phyloP scores from a whole-genome alignment of 495 filamentous ascomycete genomes.

The Hypoxylon fragiforme region DNA sequence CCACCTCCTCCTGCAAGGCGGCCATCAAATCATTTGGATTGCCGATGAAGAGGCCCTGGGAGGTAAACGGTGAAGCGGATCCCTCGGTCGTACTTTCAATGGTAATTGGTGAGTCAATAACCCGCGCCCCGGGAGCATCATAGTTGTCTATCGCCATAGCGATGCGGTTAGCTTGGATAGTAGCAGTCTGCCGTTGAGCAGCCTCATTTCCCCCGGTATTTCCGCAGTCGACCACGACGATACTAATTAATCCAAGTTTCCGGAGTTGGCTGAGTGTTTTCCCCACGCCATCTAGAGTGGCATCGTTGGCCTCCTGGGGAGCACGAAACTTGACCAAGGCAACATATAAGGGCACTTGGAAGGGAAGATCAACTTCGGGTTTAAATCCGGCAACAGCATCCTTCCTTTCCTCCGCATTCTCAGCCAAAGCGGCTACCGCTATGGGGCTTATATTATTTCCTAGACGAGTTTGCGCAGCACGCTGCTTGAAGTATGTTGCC shows the following conservation, averaged over 20 bases:
- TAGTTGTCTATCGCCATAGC: conserved; percentile 70
- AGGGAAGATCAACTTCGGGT: conserved; percentile 42
- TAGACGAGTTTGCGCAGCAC: conserved; percentile 36
- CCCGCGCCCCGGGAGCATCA: conserved; percentile 65
- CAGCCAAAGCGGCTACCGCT: conserved; percentile 4
- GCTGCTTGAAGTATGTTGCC: conserved; percentile 40
- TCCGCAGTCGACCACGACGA: conserved; percentile 78
- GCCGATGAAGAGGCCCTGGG: conserved; percentile 42
- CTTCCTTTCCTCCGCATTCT: conserved; percentile 15
- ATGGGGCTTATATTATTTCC: not conserved
- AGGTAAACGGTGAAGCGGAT: conserved; percentile 28
- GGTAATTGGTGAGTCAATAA: conserved; percentile 66
- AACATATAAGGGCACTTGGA: conserved; percentile 66
- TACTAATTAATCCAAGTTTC: conserved; percentile 76
- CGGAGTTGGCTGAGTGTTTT: conserved; percentile 81
- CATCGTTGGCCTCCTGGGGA: conserved; percentile 68
- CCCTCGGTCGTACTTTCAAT: conserved; percentile 22
- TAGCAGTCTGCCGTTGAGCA: conserved; percentile 38
- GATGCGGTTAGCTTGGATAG: conserved; percentile 73
- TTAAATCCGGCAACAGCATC: conserved; percentile 52
- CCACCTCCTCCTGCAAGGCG: conserved; percentile 72
- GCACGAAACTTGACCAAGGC: conserved; percentile 83
- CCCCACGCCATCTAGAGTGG: conserved; percentile 72
- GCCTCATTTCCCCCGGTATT: conserved; percentile 33
- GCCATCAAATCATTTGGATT: conserved; percentile 63